phyloP scores from a whole-genome alignment of 2,329 filamentous ascomycete species.

The Cladosporium cucumerinum region DNA sequence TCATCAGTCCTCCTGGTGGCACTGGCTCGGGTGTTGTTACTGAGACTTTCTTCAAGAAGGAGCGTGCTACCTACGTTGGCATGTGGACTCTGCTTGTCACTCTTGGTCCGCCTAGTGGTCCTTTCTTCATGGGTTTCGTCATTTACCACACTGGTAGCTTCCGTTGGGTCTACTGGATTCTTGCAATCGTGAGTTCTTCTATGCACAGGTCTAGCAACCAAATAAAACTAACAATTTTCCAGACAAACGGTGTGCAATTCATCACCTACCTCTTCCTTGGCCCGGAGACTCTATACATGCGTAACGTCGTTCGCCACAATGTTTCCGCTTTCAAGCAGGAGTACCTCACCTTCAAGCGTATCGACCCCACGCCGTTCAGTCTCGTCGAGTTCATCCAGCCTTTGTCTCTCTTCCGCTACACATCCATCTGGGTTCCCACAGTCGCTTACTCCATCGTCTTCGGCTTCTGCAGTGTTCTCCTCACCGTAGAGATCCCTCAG shows the following conservation, averaged over 20 bases:
- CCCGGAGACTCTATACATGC: slow-evolving; percentile 55
- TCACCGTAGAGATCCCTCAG: slow-evolving; percentile 59
- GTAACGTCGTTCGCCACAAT: slow-evolving; percentile 36
- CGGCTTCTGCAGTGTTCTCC: slow-evolving; percentile 51
- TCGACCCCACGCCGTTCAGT: slow-evolving; percentile 52
- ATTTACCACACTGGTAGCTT: slow-evolving; percentile 50
- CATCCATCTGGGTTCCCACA: slow-evolving; percentile 51
- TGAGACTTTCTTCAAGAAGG: slow-evolving; percentile 56
- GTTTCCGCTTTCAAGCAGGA: slow-evolving; percentile 44
- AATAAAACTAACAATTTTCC: not conserved
- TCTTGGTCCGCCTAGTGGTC: slow-evolving; percentile 45
- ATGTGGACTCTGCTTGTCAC: slow-evolving; percentile 56
- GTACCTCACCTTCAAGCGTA: slow-evolving; percentile 47
- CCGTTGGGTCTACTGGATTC: slow-evolving; percentile 58
- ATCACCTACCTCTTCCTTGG: slow-evolving; percentile 55
- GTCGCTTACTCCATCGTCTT: slow-evolving; percentile 57
- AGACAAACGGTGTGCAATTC: slow-evolving; percentile 57
- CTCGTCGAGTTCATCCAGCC: slow-evolving; percentile 53
- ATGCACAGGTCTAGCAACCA: slow-evolving; percentile 7
- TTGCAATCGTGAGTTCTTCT: slow-evolving; percentile 48
- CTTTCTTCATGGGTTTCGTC: slow-evolving; percentile 45
- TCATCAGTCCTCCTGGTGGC: slow-evolving; percentile 53
- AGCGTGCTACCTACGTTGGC: slow-evolving; percentile 55
- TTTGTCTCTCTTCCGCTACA: slow-evolving; percentile 44
- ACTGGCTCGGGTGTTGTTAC: slow-evolving; percentile 58